These are phyloP conservation scores for Bacidia gigantensis DNA, from an alignment of 495 filamentous ascomycete genomes.

Conservation along the genomic window DNA sequence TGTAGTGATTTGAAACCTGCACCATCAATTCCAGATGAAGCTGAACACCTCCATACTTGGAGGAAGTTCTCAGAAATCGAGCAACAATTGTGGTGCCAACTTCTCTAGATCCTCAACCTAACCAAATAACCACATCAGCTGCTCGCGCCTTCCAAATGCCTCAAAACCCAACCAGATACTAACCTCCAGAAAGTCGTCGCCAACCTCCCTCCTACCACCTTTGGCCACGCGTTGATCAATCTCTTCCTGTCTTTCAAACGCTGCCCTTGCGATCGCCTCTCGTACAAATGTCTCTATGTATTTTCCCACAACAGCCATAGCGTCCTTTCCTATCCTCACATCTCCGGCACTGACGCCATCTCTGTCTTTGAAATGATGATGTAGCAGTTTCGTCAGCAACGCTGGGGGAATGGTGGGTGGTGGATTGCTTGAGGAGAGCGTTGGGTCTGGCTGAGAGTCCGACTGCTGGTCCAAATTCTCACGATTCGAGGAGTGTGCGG, in stretches of 20 bases:
- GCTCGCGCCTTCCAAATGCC: neutral
- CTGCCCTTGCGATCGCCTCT: conserved; percentile 76
- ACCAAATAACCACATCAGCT: conserved; percentile 1
- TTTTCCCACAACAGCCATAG: conserved; percentile 61
- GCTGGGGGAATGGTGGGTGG: conserved; percentile 53
- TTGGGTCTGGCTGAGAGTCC: conserved; percentile 9
- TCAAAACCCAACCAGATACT: conserved; percentile 19
- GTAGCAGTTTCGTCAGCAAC: conserved; percentile 59
- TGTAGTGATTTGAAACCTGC: too few relatives aligned
- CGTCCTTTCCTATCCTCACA: conserved; percentile 66
- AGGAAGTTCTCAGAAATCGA: conserved; percentile 75
- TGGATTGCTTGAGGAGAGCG: conserved; percentile 31
- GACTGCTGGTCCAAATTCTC: too few relatives aligned
- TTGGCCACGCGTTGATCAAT: conserved; percentile 16
- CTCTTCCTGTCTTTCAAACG: conserved; percentile 46
- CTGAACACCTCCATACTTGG: too few relatives aligned
- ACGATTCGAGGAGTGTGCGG: too few relatives aligned
- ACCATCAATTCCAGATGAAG: too few relatives aligned
- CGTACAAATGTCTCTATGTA: conserved; percentile 89
- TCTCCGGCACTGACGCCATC: conserved; percentile 63
- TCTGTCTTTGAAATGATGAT: conserved; percentile 58
- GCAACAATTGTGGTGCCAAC: conserved; percentile 70
- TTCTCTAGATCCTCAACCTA: conserved; percentile 70
- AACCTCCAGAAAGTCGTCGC: conserved; percentile 63
- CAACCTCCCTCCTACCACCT: conserved; percentile 19